Base-by-base conservation (phyloP, 139 green algal genomes). In the Monoraphidium neglectum region DNA sequence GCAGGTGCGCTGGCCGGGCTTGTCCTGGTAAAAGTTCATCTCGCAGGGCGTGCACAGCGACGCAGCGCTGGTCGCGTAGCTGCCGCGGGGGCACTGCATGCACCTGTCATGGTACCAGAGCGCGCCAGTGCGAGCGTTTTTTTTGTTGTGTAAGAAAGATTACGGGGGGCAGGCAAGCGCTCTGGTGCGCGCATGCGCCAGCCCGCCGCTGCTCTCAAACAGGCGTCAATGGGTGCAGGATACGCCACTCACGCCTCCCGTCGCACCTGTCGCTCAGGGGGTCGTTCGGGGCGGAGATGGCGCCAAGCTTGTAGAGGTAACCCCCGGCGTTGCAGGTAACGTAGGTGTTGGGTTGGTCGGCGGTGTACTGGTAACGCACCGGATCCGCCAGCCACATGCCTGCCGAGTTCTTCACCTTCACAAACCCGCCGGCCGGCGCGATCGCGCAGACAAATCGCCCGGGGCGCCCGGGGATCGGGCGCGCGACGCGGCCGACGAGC, bases 261-360 rank as follows among this genome's bases (percentile, higher is more conserved):
- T n/a, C n/a, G n/a, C n/a, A n/a, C n/a, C n/a, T 33, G 32, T 80
- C 75, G 0, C 65, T 75, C 1, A 4, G 12, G 0, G 65, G 28
- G 43, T 80, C 75, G 13, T 54, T 54, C 1, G 75, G 28, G 40
- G 56, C 54, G 28, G 68, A 75, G 54, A 75, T 63, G 12, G 75
- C 75, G 28, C 65, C 75, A 8, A 75, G 65, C 75, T 80, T 75
- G 66, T 75, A 80, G 28, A 75, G 28, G 37, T 70, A 80, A 3
- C 66, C 56, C 8, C 65, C 75, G 10, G 75, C 37, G 21, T 53
- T 53, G 40, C 73, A 79, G 0, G 26, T 40, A 4, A 72, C 62
- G 28, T 73, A 79, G 2, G 60, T 57, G 36, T 72, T 79, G 8
- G 73, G 73, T 23, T 36, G 16, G 35, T 79, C 73, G 15, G 53